Evolutionary conservation across 2,329 filamentous ascomycete genomes (phyloP), one percentile per base, ranked within the genome.

Genomic region (Mycocentrospora acerina): DNA sequence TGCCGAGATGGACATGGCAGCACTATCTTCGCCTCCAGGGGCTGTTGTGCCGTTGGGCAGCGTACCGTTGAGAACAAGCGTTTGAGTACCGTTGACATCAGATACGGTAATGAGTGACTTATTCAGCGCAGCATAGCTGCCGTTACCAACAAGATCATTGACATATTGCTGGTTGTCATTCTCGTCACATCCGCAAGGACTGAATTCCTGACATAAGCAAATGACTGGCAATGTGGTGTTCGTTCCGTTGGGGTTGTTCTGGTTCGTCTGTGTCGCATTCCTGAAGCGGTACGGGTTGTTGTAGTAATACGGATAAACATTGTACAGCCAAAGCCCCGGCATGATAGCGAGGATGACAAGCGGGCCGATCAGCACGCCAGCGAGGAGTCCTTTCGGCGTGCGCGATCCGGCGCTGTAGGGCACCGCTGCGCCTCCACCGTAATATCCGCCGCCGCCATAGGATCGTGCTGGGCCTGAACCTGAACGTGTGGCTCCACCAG

Each of bases 61-160:
- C 0, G 84, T 86, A n/a, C 88, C 88, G 61, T 90, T 89, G 60
- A 91, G 70, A 19, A 87, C 71, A 25, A 93, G 76, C 1, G 79
- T 83, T 4, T 60, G 59, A 1, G 76, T 84, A 33, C 81, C 81
- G 39, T 87, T 83, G 44, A 85, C 75, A 36, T 74, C 68, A 2
- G 76, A 79, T 1, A 90, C 77, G 10, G 72, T 76, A 40, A 88
- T 76, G 2, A 88, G 51, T 1, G 73, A 74, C 53, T 80, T 74
- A 69, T 89, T 83, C 35, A 86, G 70, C 3, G 60, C 68, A 3
- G 60, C 59, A 50, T 82, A 82, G 46, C 74, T 81, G 24, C 73
- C 73, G 24, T 76, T 72, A 4, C 66, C 65, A 29, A 90, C 72
- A 8, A 90, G 59, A 7, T 77, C 73, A 46, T 78, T 69, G 42